Evolutionary conservation across 2,329 filamentous ascomycete species (phyloP).

Genomic region (Penicillium rolfsii): DNA sequence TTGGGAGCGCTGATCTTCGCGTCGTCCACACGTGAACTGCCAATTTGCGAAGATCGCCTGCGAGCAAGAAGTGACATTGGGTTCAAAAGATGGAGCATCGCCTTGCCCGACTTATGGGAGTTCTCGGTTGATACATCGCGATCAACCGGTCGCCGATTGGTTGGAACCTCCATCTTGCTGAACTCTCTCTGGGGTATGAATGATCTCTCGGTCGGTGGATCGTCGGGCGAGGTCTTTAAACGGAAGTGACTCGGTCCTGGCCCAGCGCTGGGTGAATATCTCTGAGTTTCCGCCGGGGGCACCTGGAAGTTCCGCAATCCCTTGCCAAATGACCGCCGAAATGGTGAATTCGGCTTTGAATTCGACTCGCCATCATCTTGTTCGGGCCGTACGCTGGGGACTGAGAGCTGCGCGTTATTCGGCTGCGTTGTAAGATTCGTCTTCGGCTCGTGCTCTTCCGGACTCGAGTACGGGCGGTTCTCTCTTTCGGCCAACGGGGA

Average conservation of each 20-base stretch:
- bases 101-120: constrained; percentile 48
- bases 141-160: constrained; percentile 31
- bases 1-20: constrained; percentile 54
- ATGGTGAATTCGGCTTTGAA: constrained; percentile 41
- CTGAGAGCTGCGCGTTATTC: constrained; percentile 34
- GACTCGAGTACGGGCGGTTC: constrained; percentile 37
- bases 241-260: constrained; percentile 33
- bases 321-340: constrained; percentile 42
- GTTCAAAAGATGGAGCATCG: constrained; percentile 60
- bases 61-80: constrained; percentile 64
- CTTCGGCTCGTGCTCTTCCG: constrained; percentile 33
- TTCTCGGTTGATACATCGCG: constrained; percentile 36
- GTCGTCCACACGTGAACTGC: constrained; percentile 55
- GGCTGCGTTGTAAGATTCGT: constrained; percentile 28
- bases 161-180: constrained; percentile 26
- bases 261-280: constrained; percentile 34
- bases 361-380: constrained; percentile 33
- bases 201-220: constrained; percentile 29
- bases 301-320: constrained; percentile 29
- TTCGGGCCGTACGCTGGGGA: constrained; percentile 26
- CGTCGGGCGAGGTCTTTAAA: constrained; percentile 36
- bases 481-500: constrained; percentile 33
- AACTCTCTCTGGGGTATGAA: constrained; percentile 31
- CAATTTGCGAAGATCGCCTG: constrained; percentile 57
- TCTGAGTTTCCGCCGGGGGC: constrained; percentile 31